Conservation (phyloP, 1,139 yeast species). For the Yamadazyma sp. region DNA sequence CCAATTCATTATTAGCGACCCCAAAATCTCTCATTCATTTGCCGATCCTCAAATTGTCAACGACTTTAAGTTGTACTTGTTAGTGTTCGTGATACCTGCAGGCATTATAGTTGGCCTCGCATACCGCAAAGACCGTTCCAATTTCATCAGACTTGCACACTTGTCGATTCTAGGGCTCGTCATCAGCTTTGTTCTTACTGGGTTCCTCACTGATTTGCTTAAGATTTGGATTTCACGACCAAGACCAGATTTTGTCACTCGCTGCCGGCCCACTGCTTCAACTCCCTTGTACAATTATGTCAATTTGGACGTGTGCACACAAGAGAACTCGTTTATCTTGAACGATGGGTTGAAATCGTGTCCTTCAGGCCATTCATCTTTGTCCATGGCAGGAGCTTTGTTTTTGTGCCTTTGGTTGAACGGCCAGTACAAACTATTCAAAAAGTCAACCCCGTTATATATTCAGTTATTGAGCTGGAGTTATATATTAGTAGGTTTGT, state of each 20-base stretch:
- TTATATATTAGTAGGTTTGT: slow-evolving; percentile 34
- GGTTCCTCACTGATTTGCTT: slow-evolving; percentile 38
- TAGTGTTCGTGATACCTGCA: slow-evolving; percentile 25
- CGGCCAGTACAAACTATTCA: slow-evolving; percentile 32
- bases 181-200: slow-evolving; percentile 22
- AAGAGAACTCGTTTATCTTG: slow-evolving; percentile 34
- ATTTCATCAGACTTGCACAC: slow-evolving; percentile 19
- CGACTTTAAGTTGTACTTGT: slow-evolving; percentile 26
- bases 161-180: slow-evolving; percentile 25
- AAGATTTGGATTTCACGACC: slow-evolving; percentile 51
- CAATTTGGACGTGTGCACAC: slow-evolving; percentile 39
- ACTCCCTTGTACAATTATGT: slow-evolving; percentile 34
- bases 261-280: slow-evolving; percentile 38
- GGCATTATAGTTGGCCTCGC: slow-evolving; percentile 15
- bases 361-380: slow-evolving; percentile 48
- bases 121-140: slow-evolving; percentile 6
- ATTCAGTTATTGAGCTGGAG: slow-evolving; percentile 16
- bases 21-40: slow-evolving; percentile 46
- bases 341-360: slow-evolving; percentile 48
- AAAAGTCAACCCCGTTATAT: slow-evolving; percentile 11
- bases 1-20: slow-evolving; percentile 35
- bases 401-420: slow-evolving; percentile 42
- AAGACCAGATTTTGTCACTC: slow-evolving; percentile 44
- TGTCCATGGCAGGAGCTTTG: slow-evolving; percentile 41
- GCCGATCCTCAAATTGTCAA: slow-evolving; percentile 43